Conservation (phyloP, 1,284 basidiomycete species). For the Cryptococcus amylolentus region DNA sequence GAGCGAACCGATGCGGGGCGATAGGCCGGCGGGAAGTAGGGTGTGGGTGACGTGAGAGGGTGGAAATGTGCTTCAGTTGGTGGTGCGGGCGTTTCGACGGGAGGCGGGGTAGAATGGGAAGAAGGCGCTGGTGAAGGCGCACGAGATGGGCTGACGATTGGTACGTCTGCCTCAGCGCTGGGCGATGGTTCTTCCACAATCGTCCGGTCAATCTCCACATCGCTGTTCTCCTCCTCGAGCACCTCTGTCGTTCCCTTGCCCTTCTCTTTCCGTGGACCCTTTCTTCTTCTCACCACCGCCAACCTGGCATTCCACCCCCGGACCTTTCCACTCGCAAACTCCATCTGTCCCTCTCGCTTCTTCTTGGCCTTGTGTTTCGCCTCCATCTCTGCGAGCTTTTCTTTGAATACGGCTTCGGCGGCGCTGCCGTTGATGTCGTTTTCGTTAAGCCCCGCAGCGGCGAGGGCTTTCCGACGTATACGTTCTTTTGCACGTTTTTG, state of each 20-base stretch:
- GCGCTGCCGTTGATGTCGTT: conserved; percentile 23
- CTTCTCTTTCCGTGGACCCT: conserved; percentile 10
- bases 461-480: conserved; percentile 36
- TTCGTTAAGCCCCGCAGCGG: conserved; percentile 37
- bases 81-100: not conserved
- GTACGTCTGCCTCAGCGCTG: not conserved
- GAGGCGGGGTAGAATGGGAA: not conserved
- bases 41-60: not conserved
- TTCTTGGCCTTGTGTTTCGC: conserved; percentile 25
- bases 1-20: conserved; percentile 43
- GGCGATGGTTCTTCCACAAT: not conserved
- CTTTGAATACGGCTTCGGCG: conserved; percentile 25
- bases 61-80: not conserved
- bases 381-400: conserved; percentile 36
- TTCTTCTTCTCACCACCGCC: conserved; percentile 12
- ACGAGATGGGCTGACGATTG: too few relatives aligned
- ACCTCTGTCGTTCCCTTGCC: conserved; percentile 7
- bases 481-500: conserved; percentile 38
- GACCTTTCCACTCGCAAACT: conserved; percentile 34
- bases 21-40: conserved; percentile 44
- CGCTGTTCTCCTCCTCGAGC: conserved; percentile 10
- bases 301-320: conserved; percentile 35
- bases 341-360: conserved; percentile 20
- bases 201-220: not conserved
- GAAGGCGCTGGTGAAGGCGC: not conserved